Evolutionary conservation across 805 yeast genomes (phyloP).

Genomic region (Nakazawaea pomicola): DNA sequence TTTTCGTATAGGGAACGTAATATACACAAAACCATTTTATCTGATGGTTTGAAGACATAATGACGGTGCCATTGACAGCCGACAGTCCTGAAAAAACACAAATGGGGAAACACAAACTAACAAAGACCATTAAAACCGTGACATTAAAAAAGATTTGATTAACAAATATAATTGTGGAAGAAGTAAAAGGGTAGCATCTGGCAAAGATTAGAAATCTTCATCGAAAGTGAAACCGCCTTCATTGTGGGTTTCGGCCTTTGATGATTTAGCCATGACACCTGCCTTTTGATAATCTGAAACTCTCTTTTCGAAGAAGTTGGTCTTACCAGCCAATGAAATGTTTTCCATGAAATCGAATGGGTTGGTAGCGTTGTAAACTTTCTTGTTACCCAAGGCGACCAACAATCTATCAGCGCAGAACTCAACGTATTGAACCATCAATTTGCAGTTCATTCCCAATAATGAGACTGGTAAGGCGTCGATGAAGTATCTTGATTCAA

Average conservation of each 20-base stretch:
- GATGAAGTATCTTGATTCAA: slow-evolving; percentile 90
- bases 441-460: slow-evolving; percentile 88
- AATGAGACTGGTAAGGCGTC: slow-evolving; percentile 93
- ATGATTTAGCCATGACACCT: slow-evolving; percentile 88
- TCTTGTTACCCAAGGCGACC: slow-evolving; percentile 86
- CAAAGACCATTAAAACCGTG: slow-evolving; percentile 8
- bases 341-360: slow-evolving; percentile 99
- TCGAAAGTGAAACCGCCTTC: slow-evolving; percentile 73
- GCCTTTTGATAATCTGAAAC: slow-evolving; percentile 99
- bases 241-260: slow-evolving; percentile 38
- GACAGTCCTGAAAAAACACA: too few species aligned
- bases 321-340: slow-evolving; percentile 96
- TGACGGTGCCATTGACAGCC: too few species aligned
- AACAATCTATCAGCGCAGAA: slow-evolving; percentile 95
- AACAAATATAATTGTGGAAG: too few species aligned
- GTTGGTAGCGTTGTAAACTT: slow-evolving; percentile 79
- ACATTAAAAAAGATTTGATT: too few species aligned
- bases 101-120: slow-evolving; percentile 6
- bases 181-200: background rate
- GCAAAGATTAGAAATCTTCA: slow-evolving; percentile 72
- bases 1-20: too few species aligned
- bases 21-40: too few species aligned
- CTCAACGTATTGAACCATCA: slow-evolving; percentile 98
- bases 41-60: too few species aligned
- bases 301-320: slow-evolving; percentile 98